Base-by-base conservation (phyloP, 352 stramenopile species). In the Saprolegnia parasitica region DNA sequence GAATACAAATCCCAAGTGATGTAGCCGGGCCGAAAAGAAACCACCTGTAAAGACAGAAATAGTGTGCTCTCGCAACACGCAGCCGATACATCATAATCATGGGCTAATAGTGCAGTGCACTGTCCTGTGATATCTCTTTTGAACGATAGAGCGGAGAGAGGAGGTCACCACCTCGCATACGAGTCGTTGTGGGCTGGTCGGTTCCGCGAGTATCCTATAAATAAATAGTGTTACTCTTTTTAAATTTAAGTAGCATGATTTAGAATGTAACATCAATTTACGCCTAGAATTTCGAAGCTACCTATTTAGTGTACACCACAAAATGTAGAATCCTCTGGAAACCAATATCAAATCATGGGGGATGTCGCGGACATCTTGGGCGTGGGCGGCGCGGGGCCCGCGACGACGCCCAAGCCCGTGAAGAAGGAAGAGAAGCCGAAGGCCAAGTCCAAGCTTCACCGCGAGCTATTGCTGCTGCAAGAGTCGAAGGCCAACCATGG, bases 361-460 rank as follows among this genome's bases (percentile, higher is more conserved):
- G 83, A 90, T 75, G 79, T 90, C 1, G 80, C 83, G 63, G 81
- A 90, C 74, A 90, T 90, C 60, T 73, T 90, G 45, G 80, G 82
- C 29, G 71, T 88, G 73, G 74, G 42, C 73, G 74, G 58, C 29
- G 71, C 2, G 71, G 75, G 46, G 42, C 13, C 24, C 35, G 62
- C 10, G 45, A 71, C 64, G 23, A 56, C 29, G 40, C 73, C 49
- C 26, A 60, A 76, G 6, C 60, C 62, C 29, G 29, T 23, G 18
- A 63, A 35, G 40, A 76, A 65, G 32, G 79, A 84, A n/a, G 74
- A 82, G n/a, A 78, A 84, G 67, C 68, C 83, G 24, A 90, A 90
- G 71, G 74, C 80, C 1, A 81, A 70, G 45, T 21, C 47, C 21
- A 70, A 70, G 47, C 11, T 70, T 4, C 46, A 70, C 29, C 78